Percentiles rank a stretch among this genome's conserved stretches.
Conservation (phyloP, 2,329 filamentous ascomycete species). For the Botrytis tulipae region DNA sequence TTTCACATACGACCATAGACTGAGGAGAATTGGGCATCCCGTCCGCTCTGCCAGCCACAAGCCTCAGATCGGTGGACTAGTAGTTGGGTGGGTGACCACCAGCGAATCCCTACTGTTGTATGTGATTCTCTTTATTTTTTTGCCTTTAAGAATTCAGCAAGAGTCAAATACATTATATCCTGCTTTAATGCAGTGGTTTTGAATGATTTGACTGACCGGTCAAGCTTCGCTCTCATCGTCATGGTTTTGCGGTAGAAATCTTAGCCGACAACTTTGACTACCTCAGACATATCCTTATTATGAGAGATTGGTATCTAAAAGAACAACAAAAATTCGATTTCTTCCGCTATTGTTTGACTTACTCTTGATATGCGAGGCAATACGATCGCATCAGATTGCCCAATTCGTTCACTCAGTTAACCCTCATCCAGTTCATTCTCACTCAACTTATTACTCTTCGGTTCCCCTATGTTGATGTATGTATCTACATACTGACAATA, state of each 20-base stretch:
- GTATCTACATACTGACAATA: not conserved
- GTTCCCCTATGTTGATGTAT: not conserved
- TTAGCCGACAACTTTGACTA: not conserved
- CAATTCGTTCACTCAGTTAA: not conserved
- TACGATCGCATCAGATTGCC: not conserved
- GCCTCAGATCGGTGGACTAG: slow-evolving; percentile 3
- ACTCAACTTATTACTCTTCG: not conserved
- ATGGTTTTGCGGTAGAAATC: not conserved
- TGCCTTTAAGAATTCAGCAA: not conserved
- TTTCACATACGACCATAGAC: not conserved
- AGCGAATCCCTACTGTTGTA: slow-evolving; percentile 12
- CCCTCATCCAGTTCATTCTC: not conserved
- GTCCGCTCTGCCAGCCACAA: slow-evolving; percentile 10
- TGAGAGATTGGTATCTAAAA: not conserved
- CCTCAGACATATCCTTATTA: not conserved
- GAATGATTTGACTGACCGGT: not conserved
- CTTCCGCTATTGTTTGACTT: not conserved
- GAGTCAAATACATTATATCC: not conserved
- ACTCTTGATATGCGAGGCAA: not conserved
- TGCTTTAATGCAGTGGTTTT: not conserved
- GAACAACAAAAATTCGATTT: not conserved
- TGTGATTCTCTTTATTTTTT: not conserved
- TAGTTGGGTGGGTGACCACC: slow-evolving; percentile 10
- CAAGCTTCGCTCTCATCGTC: not conserved
- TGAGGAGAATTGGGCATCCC: slow-evolving; percentile 10